A percentile compares a stretch with the other conserved stretches of the same genome.
phyloP scores from a whole-genome alignment of 2,329 filamentous ascomycete species.

The Emergomyces orientalis region DNA sequence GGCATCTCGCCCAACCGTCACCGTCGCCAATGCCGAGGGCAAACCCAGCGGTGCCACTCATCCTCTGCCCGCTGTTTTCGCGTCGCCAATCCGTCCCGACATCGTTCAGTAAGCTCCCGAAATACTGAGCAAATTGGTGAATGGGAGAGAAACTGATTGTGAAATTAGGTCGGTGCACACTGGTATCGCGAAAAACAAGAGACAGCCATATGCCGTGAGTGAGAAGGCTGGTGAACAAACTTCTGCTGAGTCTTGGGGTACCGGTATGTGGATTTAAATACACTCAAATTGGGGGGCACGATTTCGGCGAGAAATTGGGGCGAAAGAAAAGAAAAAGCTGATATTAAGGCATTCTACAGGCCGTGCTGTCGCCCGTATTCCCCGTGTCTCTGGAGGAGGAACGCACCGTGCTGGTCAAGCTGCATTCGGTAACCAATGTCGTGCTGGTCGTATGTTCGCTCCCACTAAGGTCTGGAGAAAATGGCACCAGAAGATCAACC shows the following conservation, averaged over 20 bases:
- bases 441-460: constrained; percentile 99
- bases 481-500: constrained; percentile 99
- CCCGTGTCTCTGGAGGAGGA: constrained; percentile 99
- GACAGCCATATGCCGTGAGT: constrained; percentile 98
- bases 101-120: constrained; percentile 74
- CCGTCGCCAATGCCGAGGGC: constrained; percentile 95
- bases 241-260: constrained; percentile 99
- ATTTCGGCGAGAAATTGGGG: constrained; percentile 9
- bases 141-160: constrained; percentile 25
- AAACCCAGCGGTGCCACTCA: constrained; percentile 79
- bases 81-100: constrained; percentile 92
- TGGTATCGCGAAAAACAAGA: constrained; percentile 99
- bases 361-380: constrained; percentile 99
- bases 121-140: neutral
- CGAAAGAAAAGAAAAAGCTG: constrained; percentile 11
- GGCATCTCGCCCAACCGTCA: constrained; percentile 95
- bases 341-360: constrained; percentile 43
- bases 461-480: constrained; percentile 99
- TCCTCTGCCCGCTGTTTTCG: constrained; percentile 94
- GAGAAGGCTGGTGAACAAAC: constrained; percentile 99
- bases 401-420: constrained; percentile 99
- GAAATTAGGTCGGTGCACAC: constrained; percentile 65
- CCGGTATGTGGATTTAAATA: constrained; percentile 57
- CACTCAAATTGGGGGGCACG: constrained; percentile 14
- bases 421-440: constrained; percentile 99